Conservation (phyloP, 345 rosid species). For the Punica granatum region DNA sequence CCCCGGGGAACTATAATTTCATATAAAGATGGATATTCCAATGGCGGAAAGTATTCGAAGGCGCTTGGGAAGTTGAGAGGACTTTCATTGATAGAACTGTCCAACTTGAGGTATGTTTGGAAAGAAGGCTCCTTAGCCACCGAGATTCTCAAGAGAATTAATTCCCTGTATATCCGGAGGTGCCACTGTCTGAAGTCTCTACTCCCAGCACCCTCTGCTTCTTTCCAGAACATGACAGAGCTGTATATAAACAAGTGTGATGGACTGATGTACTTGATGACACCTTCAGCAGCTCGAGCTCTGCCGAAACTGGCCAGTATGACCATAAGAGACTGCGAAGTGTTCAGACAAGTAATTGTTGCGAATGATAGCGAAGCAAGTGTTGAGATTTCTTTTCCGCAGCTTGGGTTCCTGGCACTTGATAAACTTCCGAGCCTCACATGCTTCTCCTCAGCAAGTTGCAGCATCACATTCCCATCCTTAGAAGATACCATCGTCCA, state of each 20-base stretch:
- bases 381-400: neutral
- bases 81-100: neutral
- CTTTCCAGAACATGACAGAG: neutral
- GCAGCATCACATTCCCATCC: neutral
- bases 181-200: neutral
- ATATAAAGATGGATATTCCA: too few species aligned
- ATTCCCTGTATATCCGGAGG: neutral
- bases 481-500: neutral
- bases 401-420: neutral
- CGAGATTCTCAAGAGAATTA: neutral
- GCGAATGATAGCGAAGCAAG: neutral
- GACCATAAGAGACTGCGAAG: neutral
- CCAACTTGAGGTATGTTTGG: neutral
- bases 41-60: neutral
- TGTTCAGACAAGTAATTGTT: neutral
- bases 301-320: neutral
- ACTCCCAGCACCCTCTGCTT: neutral
- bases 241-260: neutral
- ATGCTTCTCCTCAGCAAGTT: neutral
- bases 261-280: neutral
- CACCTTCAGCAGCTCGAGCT: neutral
- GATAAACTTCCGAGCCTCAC: neutral
- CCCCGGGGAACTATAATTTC: neutral
- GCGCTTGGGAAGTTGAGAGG: neutral
- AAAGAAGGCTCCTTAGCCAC: neutral